Conservation (phyloP, 805 yeast species). For the Candida railenensis region DNA sequence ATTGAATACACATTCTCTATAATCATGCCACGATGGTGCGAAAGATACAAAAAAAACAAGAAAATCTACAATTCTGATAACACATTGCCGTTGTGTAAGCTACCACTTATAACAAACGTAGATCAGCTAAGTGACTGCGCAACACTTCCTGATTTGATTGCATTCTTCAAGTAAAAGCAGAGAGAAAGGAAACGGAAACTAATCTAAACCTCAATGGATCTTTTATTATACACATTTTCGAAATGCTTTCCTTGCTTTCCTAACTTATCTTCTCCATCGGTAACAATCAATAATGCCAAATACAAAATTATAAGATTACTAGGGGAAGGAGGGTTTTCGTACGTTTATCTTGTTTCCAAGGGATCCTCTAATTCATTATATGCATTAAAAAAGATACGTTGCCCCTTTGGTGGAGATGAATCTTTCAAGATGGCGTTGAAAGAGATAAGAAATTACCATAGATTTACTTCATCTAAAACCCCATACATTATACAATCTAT, state of each 20-base stretch:
- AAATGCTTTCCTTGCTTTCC: conserved; percentile 49
- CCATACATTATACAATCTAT: conserved; percentile 68
- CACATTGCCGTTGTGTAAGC: too few relatives aligned
- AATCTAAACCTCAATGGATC: neutral
- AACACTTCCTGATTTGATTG: neutral
- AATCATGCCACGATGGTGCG: too few relatives aligned
- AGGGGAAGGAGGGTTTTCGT: conserved; percentile 90
- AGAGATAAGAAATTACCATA: conserved; percentile 74
- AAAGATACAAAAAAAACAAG: too few relatives aligned
- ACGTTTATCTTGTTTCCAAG: conserved; percentile 71
- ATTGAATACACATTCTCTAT: too few relatives aligned
- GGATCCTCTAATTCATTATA: conserved; percentile 45
- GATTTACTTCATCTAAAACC: conserved; percentile 52
- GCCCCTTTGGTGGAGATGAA: conserved; percentile 82
- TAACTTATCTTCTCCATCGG: conserved; percentile 47
- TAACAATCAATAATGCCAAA: conserved; percentile 59
- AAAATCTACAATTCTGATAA: too few relatives aligned
- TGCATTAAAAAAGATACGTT: conserved; percentile 83
- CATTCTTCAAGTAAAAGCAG: too few relatives aligned
- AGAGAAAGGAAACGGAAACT: too few relatives aligned
- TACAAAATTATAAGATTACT: conserved; percentile 68
- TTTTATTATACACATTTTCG: neutral
- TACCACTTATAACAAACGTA: too few relatives aligned
- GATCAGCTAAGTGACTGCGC: too few relatives aligned
- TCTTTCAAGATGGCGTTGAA: conserved; percentile 59